phyloP scores from a whole-genome alignment of 2,329 filamentous ascomycete species.

The Fusarium albidum region DNA sequence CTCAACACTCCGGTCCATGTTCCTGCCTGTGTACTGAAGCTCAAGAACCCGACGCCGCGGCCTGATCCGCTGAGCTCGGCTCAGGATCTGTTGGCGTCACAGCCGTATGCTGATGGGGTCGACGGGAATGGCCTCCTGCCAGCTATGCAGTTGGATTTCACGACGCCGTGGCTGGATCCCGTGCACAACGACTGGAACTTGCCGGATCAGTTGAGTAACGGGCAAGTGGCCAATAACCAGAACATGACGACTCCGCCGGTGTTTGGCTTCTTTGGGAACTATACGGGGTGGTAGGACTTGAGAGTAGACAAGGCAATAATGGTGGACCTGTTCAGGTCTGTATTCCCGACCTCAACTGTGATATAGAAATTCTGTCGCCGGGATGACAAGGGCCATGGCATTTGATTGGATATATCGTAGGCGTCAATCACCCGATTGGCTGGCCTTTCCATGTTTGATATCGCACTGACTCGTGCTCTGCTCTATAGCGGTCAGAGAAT shows the following conservation, averaged over 20 bases:
- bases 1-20: slow-evolving; percentile 1
- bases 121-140: background rate
- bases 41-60: background rate
- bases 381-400: no score
- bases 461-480: no score
- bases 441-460: no score
- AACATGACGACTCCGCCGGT: background rate
- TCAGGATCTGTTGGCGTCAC: background rate
- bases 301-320: no score
- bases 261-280: background rate
- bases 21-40: background rate
- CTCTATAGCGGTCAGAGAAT: no score
- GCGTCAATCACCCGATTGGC: no score
- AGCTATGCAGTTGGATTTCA: background rate
- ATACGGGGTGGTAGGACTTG: background rate
- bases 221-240: background rate
- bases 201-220: background rate
- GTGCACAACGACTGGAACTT: background rate
- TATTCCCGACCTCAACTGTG: no score
- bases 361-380: no score
- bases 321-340: no score
- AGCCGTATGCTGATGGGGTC: background rate
- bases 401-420: no score
- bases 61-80: background rate
- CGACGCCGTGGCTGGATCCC: background rate